phyloP scores from a whole-genome alignment of 2,329 filamentous ascomycete species.

The Dactylellina cionopaga region DNA sequence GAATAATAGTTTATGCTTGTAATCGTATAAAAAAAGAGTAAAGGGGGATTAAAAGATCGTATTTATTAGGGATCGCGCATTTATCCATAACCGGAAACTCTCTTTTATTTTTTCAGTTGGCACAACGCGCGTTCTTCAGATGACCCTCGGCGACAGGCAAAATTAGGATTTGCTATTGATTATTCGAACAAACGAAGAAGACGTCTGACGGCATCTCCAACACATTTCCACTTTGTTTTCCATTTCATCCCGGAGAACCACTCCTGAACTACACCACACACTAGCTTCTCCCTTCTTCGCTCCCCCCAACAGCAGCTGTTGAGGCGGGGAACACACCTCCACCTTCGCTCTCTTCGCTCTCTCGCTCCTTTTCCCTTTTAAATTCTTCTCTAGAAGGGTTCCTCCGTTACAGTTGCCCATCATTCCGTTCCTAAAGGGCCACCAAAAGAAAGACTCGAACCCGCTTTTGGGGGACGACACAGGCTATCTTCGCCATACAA shows the following conservation, averaged over 20 bases:
- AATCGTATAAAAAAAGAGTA: too few species aligned
- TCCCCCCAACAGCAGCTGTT: neutral
- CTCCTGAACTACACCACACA: neutral
- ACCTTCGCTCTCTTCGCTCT: conserved; percentile 31
- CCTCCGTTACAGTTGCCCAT: conserved; percentile 40
- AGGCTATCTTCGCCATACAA: conserved; percentile 59
- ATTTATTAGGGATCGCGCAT: too few species aligned
- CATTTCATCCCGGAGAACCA: too few species aligned
- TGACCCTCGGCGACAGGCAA: conserved; percentile 7
- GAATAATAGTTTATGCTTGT: too few species aligned
- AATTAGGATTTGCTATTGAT: neutral
- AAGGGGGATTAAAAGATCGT: too few species aligned
- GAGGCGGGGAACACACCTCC: conserved; percentile 30
- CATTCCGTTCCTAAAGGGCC: conserved; percentile 53
- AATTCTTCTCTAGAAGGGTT: conserved; percentile 56
- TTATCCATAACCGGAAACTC: too few species aligned
- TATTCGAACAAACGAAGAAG: neutral
- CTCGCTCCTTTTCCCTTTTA: conserved; percentile 20
- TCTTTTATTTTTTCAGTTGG: neutral
- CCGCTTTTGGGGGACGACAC: conserved; percentile 59
- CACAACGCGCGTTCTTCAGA: conserved; percentile 33
- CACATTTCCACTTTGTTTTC: neutral
- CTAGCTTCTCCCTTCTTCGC: neutral
- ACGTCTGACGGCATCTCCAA: neutral
- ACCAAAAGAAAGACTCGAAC: conserved; percentile 59